Conservation (phyloP, 805 yeast genomes). For the Lipomyces yamadae region DNA sequence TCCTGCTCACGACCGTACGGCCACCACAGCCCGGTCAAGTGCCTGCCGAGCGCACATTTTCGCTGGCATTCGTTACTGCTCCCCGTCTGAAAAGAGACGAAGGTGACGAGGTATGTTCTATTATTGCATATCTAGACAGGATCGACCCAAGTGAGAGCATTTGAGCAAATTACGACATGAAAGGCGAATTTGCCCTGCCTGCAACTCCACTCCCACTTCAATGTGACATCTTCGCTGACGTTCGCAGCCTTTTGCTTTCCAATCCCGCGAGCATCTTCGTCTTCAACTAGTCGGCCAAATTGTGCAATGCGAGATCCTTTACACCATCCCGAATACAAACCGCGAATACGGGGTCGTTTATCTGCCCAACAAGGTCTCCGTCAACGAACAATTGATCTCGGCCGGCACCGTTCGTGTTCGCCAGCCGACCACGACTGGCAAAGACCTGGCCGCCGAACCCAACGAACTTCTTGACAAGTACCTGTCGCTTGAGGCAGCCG, state of each 20-base stretch:
- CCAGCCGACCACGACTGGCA: conserved; percentile 56
- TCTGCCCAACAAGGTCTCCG: conserved; percentile 65
- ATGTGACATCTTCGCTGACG: conserved; percentile 2
- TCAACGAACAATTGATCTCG: conserved; percentile 59
- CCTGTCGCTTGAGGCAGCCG: conserved; percentile 55
- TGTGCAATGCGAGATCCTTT: conserved; percentile 62
- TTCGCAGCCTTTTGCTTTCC: conserved; percentile 58
- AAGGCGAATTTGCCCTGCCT: neutral
- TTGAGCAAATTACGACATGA: conserved; percentile 26
- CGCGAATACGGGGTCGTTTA: conserved; percentile 75
- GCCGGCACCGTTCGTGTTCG: conserved; percentile 68
- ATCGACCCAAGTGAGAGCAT: neutral
- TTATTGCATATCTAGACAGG: conserved; percentile 1
- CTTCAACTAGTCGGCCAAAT: conserved; percentile 65
- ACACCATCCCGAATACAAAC: conserved; percentile 52
- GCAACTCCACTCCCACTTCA: neutral
- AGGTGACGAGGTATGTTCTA: conserved; percentile 38
- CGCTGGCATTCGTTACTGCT: conserved; percentile 68
- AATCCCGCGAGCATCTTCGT: conserved; percentile 66
- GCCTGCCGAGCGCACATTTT: conserved; percentile 61
- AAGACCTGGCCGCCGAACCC: conserved; percentile 17
- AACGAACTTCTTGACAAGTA: conserved; percentile 25
- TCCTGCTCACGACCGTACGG: conserved; percentile 58
- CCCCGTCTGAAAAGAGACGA: conserved; percentile 51
- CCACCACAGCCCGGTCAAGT: conserved; percentile 41